A percentile compares a stretch with the other conserved stretches of the same genome.
Conservation (phyloP, 2,329 filamentous ascomycete genomes). For the Stemphylium beticola region DNA sequence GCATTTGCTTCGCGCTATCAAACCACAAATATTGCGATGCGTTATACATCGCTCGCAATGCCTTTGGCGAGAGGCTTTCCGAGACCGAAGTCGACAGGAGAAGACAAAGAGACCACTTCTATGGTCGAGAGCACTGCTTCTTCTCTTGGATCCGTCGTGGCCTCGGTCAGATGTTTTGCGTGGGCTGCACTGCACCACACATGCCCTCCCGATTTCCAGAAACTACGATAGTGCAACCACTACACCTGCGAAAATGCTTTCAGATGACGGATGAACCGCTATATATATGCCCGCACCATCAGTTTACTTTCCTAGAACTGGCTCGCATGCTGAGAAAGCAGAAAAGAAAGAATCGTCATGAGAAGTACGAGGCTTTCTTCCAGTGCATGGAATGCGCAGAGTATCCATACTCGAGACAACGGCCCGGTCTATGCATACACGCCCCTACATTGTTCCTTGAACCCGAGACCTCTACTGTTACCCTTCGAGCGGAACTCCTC, state of each 20-base stretch:
- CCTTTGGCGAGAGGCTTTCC: background rate
- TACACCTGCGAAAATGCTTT: background rate
- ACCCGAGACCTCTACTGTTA: background rate
- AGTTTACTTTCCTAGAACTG: background rate
- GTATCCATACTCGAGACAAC: background rate
- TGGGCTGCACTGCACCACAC: background rate
- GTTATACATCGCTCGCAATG: background rate
- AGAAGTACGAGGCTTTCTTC: background rate
- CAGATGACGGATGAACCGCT: background rate
- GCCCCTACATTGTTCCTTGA: background rate
- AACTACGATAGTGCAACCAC: background rate
- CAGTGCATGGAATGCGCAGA: background rate
- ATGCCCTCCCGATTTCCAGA: background rate
- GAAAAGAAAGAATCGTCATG: background rate
- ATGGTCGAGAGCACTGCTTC: background rate
- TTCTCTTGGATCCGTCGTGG: background rate
- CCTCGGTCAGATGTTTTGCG: background rate
- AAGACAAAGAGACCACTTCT: background rate
- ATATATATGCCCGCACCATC: background rate
- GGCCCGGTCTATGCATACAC: background rate
- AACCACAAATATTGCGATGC: background rate
- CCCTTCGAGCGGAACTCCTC: background rate
- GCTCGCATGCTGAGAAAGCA: background rate
- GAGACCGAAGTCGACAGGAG: background rate
- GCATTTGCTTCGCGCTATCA: conserved; percentile 1